phyloP scores from a whole-genome alignment of 1,284 basidiomycete genomes.

The Papiliotrema laurentii region DNA sequence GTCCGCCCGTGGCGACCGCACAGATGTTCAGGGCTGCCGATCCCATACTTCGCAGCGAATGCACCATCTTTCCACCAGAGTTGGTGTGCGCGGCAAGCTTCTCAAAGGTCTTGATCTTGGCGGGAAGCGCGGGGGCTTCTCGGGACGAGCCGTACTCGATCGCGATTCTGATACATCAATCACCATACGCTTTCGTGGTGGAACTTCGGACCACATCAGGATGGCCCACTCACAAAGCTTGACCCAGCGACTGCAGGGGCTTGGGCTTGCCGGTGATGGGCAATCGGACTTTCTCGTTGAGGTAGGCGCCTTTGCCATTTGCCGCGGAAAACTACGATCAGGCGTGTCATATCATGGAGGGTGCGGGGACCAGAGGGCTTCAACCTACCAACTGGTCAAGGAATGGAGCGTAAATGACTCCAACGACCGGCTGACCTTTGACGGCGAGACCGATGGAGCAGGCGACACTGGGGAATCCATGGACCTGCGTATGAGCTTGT shows the following conservation, averaged over 20 bases:
- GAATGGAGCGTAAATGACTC: constrained; percentile 91
- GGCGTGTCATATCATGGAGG: constrained; percentile 5
- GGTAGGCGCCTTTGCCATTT: constrained; percentile 72
- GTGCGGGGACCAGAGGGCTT: background rate
- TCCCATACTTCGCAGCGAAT: constrained; percentile 76
- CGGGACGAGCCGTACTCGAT: constrained; percentile 84
- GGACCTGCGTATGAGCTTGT: constrained; percentile 24
- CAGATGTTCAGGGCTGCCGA: constrained; percentile 80
- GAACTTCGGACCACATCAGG: background rate
- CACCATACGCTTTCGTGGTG: background rate
- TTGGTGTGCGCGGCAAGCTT: constrained; percentile 70
- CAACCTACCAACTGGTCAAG: constrained; percentile 63
- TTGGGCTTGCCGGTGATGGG: constrained; percentile 71
- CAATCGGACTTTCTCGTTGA: constrained; percentile 58
- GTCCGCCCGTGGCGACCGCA: constrained; percentile 73
- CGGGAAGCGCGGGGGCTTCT: constrained; percentile 62
- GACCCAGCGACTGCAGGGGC: constrained; percentile 66
- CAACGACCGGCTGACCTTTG: constrained; percentile 72
- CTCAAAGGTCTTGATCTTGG: constrained; percentile 68
- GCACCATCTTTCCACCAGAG: constrained; percentile 75
- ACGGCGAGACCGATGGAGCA: constrained; percentile 89
- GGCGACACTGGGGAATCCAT: constrained; percentile 74
- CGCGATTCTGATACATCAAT: constrained; percentile 53
- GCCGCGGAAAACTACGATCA: constrained; percentile 67
- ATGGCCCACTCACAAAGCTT: constrained; percentile 57